Percentiles rank a stretch among this genome's conserved stretches.
Evolutionary conservation across 2,329 filamentous ascomycete genomes (phyloP).

Genomic region (Xylariaceae sp.): DNA sequence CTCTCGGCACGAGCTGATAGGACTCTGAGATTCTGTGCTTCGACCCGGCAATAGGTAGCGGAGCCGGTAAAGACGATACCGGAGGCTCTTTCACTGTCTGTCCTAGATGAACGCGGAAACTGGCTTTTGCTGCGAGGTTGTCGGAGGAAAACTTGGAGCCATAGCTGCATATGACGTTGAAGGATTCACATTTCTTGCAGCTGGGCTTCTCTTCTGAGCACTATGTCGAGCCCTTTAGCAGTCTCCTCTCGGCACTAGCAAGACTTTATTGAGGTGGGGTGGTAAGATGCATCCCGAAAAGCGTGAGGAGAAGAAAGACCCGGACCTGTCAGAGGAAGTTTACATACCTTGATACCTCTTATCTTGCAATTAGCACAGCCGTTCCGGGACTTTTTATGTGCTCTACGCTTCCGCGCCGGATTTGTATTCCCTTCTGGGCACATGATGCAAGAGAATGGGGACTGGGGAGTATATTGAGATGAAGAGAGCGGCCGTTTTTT

Average conservation of each 20-base stretch:
- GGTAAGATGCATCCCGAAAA: no score
- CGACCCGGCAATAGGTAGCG: conserved; percentile 13
- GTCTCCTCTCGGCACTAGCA: no score
- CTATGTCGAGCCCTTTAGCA: not conserved
- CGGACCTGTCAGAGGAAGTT: not conserved
- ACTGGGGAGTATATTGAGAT: no score
- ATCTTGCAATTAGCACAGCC: conserved; percentile 57
- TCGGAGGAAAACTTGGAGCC: conserved; percentile 12
- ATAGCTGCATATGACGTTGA: conserved; percentile 13
- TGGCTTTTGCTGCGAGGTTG: conserved; percentile 1
- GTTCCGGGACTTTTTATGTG: conserved; percentile 49
- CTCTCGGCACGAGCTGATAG: conserved; percentile 31
- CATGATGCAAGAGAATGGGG: no score
- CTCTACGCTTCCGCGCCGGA: conserved; percentile 26
- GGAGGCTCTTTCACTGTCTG: conserved; percentile 30
- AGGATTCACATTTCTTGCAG: conserved; percentile 11
- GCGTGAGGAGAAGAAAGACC: not conserved
- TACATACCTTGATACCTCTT: conserved; percentile 41
- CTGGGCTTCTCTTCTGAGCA: conserved; percentile 10
- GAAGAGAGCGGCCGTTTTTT: no score
- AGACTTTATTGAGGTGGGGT: no score
- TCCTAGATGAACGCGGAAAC: conserved; percentile 6
- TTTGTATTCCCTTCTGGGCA: not conserved
- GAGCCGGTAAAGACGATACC: conserved; percentile 30
- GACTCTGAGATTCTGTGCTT: conserved; percentile 17